phyloP scores from a whole-genome alignment of 768 basidiomycete species.

The Rhizopogon salebrosus region DNA sequence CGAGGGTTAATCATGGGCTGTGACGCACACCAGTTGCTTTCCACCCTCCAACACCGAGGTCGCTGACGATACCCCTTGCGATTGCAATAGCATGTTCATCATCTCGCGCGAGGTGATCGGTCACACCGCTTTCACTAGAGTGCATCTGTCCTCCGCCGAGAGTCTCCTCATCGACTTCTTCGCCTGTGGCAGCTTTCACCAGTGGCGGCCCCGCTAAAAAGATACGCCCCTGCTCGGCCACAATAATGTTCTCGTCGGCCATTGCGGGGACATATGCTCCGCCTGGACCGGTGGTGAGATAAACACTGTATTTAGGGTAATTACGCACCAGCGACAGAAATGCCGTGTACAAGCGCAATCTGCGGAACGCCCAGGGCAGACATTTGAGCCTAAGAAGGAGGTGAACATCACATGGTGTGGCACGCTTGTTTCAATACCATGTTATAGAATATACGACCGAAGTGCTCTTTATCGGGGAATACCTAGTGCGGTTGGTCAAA shows the following conservation, averaged over 20 bases:
- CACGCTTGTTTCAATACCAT: constrained; percentile 51
- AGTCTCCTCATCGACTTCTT: constrained; percentile 88
- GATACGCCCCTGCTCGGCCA: constrained; percentile 86
- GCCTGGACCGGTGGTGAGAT: constrained; percentile 33
- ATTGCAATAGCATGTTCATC: constrained; percentile 84
- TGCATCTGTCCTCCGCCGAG: constrained; percentile 91
- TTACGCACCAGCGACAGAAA: constrained; percentile 74
- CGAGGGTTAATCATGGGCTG: background rate
- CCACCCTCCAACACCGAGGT: constrained; percentile 63
- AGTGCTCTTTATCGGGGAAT: constrained; percentile 93
- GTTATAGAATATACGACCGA: constrained; percentile 95
- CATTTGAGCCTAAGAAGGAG: constrained; percentile 72
- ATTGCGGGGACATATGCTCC: constrained; percentile 96
- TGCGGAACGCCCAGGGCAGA: constrained; percentile 89
- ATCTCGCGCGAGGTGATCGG: constrained; percentile 80
- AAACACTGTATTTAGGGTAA: background rate
- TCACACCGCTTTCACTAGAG: constrained; percentile 85
- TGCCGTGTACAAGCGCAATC: constrained; percentile 90
- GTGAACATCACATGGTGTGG: constrained; percentile 7
- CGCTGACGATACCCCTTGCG: constrained; percentile 71
- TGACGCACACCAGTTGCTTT: constrained; percentile 42
- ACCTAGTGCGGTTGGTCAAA: constrained; percentile 36
- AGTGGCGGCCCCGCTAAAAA: constrained; percentile 94
- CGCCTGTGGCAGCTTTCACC: constrained; percentile 92
- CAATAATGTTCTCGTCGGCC: constrained; percentile 92